phyloP scores from a whole-genome alignment of 352 stramenopile species.

The Thalassiosira livingstoniorum region DNA sequence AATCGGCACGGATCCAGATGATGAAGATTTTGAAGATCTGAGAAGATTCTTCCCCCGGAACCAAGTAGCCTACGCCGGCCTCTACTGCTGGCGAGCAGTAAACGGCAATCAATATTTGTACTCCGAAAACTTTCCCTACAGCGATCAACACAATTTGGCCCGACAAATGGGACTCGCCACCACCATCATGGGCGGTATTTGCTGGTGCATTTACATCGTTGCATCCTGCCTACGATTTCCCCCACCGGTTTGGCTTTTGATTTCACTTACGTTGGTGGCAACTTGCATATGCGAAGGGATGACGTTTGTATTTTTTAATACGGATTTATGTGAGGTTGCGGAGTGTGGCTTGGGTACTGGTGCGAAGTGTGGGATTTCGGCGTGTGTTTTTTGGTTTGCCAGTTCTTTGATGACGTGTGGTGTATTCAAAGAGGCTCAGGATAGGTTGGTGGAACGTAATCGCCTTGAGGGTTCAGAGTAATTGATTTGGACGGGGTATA shows the following conservation, averaged over 20 bases:
- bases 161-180: constrained; percentile 25
- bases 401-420: constrained; percentile 44
- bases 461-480: not conserved
- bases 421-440: constrained; percentile 26
- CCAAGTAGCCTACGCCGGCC: constrained; percentile 15
- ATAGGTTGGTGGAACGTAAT: not conserved
- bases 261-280: constrained; percentile 24
- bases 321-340: constrained; percentile 12
- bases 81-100: constrained; percentile 25
- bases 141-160: not conserved
- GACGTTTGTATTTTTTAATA: constrained; percentile 31
- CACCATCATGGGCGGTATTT: constrained; percentile 33
- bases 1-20: too few species aligned
- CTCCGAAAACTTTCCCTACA: not conserved
- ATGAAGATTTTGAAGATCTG: too few species aligned
- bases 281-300: constrained; percentile 40
- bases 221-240: constrained; percentile 30
- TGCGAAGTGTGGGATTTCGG: constrained; percentile 28
- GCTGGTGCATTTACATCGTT: constrained; percentile 28
- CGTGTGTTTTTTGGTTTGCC: constrained; percentile 35
- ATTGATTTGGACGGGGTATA: too few species aligned
- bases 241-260: constrained; percentile 25
- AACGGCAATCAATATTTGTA: constrained; percentile 29
- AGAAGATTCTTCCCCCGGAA: constrained; percentile 13
- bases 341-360: constrained; percentile 35